A percentile compares a stretch with the other conserved stretches of the same genome.
These are phyloP conservation scores for Kodamaea suecica DNA, from an alignment of 1,139 yeast genomes.

Conservation along the genomic window DNA sequence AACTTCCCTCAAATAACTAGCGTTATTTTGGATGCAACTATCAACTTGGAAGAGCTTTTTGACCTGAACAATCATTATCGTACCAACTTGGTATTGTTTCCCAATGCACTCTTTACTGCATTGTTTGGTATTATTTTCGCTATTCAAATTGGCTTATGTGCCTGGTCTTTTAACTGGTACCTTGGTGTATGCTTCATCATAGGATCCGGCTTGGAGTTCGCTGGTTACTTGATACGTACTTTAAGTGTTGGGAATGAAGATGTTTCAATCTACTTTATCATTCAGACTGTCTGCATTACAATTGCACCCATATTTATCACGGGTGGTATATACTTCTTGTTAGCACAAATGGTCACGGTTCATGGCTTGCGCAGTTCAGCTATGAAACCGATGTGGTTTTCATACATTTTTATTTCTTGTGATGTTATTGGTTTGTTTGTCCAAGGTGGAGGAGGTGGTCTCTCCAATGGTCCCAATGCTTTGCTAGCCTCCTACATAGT, in stretches of 20 bases:
- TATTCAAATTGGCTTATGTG: conserved; percentile 22
- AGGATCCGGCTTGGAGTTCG: conserved; percentile 48
- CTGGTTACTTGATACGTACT: conserved; percentile 67
- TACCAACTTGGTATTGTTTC: conserved; percentile 21
- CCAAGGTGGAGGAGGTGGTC: conserved; percentile 82
- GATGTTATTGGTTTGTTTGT: conserved; percentile 67
- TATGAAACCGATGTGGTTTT: conserved; percentile 70
- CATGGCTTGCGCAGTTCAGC: conserved; percentile 59
- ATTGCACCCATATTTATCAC: conserved; percentile 46
- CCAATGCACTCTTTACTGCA: conserved; percentile 29
- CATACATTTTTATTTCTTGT: conserved; percentile 60
- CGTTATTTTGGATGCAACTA: conserved; percentile 27
- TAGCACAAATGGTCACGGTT: conserved; percentile 66
- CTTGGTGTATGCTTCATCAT: conserved; percentile 1
- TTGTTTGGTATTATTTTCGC: conserved; percentile 24
- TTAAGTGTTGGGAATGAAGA: conserved; percentile 37
- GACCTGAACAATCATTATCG: conserved; percentile 26
- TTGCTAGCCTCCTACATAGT: conserved; percentile 23
- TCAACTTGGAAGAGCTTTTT: conserved; percentile 29
- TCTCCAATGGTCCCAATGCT: conserved; percentile 1
- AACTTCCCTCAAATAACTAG: conserved; percentile 15
- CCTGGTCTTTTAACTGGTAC: conserved; percentile 50
- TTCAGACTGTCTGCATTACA: conserved; percentile 69
- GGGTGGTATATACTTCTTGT: conserved; percentile 35
- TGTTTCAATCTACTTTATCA: conserved; percentile 44